Percentiles rank a stretch among this genome's conserved stretches.
phyloP scores from a whole-genome alignment of 306 rosid species.

The Sophora flavescens region DNA sequence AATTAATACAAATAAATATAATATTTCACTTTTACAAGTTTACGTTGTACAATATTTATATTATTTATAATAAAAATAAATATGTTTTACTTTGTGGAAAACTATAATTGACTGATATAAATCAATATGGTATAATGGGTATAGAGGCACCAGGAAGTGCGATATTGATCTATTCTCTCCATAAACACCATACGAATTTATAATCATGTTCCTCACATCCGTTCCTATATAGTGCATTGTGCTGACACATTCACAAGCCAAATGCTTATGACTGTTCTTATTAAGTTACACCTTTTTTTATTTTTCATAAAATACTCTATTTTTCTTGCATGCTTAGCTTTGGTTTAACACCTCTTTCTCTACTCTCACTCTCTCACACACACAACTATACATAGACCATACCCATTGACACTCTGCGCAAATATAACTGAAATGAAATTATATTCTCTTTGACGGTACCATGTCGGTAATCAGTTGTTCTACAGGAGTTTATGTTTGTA shows the following conservation, averaged over 20 bases:
- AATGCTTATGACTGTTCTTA: constrained; percentile 45
- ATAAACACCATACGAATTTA: too few species aligned
- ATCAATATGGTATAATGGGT: constrained; percentile 6
- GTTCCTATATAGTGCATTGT: not conserved
- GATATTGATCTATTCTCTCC: too few species aligned
- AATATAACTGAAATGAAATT: constrained; percentile 37
- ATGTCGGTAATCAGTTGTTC: constrained; percentile 52
- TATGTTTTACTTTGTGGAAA: too few species aligned
- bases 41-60: too few species aligned
- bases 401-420: constrained; percentile 46
- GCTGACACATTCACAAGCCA: constrained; percentile 55
- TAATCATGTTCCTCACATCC: constrained; percentile 41
- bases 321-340: constrained; percentile 66
- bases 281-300: constrained; percentile 13
- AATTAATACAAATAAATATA: too few species aligned
- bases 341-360: constrained; percentile 19
- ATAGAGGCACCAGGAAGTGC: constrained; percentile 30
- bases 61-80: not conserved
- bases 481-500: constrained; percentile 45
- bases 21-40: too few species aligned
- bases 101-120: too few species aligned
- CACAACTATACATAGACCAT: too few species aligned
- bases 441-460: constrained; percentile 38
- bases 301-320: constrained; percentile 40
- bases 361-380: not conserved